Evolutionary conservation across 768 basidiomycete genomes (phyloP), one percentile per base, ranked within the genome.

Genomic region (Russula sp.): DNA sequence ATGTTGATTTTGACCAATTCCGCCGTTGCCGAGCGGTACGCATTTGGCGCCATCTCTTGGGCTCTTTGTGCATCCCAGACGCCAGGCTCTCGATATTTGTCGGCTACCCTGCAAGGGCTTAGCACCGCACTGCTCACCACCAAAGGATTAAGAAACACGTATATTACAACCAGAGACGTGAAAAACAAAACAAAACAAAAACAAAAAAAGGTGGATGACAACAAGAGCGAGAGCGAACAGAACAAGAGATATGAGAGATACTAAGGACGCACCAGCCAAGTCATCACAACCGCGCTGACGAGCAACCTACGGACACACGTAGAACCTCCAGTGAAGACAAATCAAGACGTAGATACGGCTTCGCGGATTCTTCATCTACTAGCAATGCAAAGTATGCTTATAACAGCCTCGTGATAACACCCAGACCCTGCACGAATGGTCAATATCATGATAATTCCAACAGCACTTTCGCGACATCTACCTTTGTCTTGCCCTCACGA

Each of bases 401-500:
- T 68, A 88, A 66, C 67, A 91, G 70, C 63, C 79, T 80, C 1
- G 89, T 91, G 68, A 91, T 83, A 13, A 90, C 87, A 10, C 89
- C 89, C 61, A 91, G 80, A 16, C 89, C 89, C 89, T 91, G 55
- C 4, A 35, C 63, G 57, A 31, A 51, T 6, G 32, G 50, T 61
- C 55, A 44, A 52, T 50, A 52, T 22, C 11, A 32, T 27, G n/a
- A 20, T 58, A 40, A n/a, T 57, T 11, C 20, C 47, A 44, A 67
- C 42, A 54, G 16, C 35, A 20, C 48, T 32, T 20, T n/a, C 14
- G n/a, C 40, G 13, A 34, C 5, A 70, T 78, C 39, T 55, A 87
- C 94, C 80, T 97, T 98, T 0, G 94, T 97, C 78, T 93, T 94
- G 4, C 95, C 96, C 75, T 98, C 97, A 45, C 96, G 80, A 73